A percentile compares a stretch with the other conserved stretches of the same genome.
Conservation (phyloP, 2,329 filamentous ascomycete genomes). For the Cercospora nicotianae region DNA sequence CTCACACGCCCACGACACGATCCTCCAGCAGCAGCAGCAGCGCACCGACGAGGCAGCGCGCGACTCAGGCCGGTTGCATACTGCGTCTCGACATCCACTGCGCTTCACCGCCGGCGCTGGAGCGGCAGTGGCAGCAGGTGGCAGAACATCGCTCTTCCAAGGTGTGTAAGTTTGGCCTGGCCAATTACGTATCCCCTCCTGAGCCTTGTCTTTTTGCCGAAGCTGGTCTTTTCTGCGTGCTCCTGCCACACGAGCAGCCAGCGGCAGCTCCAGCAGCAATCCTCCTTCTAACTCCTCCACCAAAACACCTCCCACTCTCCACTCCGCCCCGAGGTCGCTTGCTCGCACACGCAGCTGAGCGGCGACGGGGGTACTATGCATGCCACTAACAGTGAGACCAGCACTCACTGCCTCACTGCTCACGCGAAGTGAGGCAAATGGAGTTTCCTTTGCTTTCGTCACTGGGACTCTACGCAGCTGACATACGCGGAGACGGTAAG, state of each 20-base stretch:
- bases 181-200: slow-evolving; percentile 7
- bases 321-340: background rate
- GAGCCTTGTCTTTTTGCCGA: slow-evolving; percentile 4
- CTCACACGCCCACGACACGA: background rate
- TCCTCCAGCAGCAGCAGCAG: background rate
- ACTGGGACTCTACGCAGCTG: slow-evolving; percentile 59
- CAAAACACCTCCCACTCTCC: background rate
- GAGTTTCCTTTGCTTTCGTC: slow-evolving; percentile 59
- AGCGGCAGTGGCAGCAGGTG: background rate
- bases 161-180: background rate
- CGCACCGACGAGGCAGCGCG: background rate
- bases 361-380: slow-evolving; percentile 8
- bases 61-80: background rate
- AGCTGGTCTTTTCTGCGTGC: background rate
- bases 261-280: background rate
- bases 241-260: background rate
- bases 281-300: slow-evolving; percentile 1
- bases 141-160: background rate
- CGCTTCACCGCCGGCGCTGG: background rate
- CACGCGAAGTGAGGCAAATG: slow-evolving; percentile 24
- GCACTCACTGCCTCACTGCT: background rate
- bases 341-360: background rate
- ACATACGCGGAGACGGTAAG: slow-evolving; percentile 65
- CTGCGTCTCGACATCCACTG: background rate
- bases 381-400: slow-evolving; percentile 10